Evolutionary conservation across 202 grass and related monocot species (phyloP).

Genomic region (Dendrocalamus latiflorus): DNA sequence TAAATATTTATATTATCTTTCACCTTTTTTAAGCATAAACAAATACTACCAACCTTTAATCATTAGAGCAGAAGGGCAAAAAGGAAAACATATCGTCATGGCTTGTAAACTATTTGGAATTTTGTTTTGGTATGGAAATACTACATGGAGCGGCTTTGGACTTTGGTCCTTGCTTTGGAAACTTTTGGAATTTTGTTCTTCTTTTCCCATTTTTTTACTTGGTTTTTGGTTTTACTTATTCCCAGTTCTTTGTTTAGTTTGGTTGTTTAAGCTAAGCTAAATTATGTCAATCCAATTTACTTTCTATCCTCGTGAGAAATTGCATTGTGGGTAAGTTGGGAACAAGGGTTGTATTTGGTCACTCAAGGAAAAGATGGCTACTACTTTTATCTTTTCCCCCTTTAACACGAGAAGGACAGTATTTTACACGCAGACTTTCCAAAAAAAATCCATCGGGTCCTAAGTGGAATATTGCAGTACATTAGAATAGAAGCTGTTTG

Average conservation of each 20-base stretch:
- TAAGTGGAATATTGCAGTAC: too few species aligned
- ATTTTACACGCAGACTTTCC: neutral
- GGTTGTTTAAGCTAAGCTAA: neutral
- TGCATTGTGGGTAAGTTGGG: neutral
- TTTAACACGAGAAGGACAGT: neutral
- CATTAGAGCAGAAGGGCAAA: neutral
- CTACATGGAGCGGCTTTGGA: neutral
- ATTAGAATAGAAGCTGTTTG: too few species aligned
- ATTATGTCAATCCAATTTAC: neutral
- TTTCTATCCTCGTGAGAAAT: neutral
- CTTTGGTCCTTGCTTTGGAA: neutral
- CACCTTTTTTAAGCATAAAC: too few species aligned
- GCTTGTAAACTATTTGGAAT: neutral
- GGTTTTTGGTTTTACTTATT: neutral
- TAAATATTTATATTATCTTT: too few species aligned
- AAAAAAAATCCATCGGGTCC: neutral
- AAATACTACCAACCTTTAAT: too few species aligned
- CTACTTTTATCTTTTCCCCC: neutral
- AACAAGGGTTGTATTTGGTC: neutral
- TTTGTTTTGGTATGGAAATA: neutral
- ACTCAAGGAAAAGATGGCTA: neutral
- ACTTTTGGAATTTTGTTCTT: neutral
- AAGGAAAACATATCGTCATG: neutral
- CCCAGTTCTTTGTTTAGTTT: neutral
- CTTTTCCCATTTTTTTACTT: neutral